These are phyloP conservation scores for Ascoidea rubescens DNA, from an alignment of 805 yeast genomes.

Conservation along the genomic window DNA sequence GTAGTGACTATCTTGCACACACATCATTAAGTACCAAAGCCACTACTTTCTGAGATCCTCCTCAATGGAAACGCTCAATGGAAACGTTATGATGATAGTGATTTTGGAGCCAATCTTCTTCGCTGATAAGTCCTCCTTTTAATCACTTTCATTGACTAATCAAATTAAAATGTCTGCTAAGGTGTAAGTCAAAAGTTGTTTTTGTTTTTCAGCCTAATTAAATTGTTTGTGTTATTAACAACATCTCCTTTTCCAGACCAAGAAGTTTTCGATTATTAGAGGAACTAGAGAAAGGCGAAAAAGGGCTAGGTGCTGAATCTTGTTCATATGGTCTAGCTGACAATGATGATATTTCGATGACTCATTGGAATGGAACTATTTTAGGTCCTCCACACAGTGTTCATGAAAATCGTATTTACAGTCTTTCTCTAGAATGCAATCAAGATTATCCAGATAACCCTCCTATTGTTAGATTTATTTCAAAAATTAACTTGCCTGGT, in stretches of 20 bases:
- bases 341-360: conserved; percentile 84
- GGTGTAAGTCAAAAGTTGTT: too few species aligned
- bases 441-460: conserved; percentile 79
- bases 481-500: conserved; percentile 83
- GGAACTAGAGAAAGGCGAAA: conserved; percentile 96
- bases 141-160: too few species aligned
- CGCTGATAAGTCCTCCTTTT: too few species aligned
- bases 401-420: conserved; percentile 90
- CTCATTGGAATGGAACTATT: conserved; percentile 95
- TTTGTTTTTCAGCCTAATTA: too few species aligned
- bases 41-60: too few species aligned
- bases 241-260: conserved; percentile 35
- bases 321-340: conserved; percentile 91
- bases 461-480: conserved; percentile 67
- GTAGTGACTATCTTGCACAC: too few species aligned
- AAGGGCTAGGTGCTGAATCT: conserved; percentile 93
- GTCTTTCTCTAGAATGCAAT: conserved; percentile 71
- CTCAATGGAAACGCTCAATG: too few species aligned
- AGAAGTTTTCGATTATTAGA: conserved; percentile 89
- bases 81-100: too few species aligned
- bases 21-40: too few species aligned
- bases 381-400: conserved; percentile 87
- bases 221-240: not conserved
- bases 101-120: too few species aligned
- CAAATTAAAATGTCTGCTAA: too few species aligned